phyloP scores from a whole-genome alignment of 2,329 filamentous ascomycete genomes.

The Xylaria multiplex region DNA sequence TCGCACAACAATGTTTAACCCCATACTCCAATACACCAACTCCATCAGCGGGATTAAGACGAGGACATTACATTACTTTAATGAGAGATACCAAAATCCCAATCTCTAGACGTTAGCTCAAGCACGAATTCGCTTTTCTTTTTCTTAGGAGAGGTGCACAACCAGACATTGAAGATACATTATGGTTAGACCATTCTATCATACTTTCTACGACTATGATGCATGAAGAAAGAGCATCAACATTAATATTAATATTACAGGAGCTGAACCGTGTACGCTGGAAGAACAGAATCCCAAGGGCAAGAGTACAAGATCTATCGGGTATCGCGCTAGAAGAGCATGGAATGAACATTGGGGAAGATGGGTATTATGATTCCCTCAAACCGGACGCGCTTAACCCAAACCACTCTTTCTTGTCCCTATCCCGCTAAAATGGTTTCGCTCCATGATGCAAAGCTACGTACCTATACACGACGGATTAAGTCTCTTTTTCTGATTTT shows the following conservation, averaged over 20 bases:
- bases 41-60: too few relatives aligned
- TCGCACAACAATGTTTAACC: neutral
- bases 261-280: neutral
- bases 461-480: neutral
- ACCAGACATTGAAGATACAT: too few relatives aligned
- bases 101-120: neutral
- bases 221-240: too few relatives aligned
- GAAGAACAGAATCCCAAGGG: neutral
- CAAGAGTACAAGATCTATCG: slow-evolving; percentile 3
- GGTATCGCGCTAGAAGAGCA: slow-evolving; percentile 2
- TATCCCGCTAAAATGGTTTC: neutral
- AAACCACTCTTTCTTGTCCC: neutral
- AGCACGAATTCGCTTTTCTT: too few relatives aligned
- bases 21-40: neutral
- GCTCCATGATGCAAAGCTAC: neutral
- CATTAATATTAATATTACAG: neutral
- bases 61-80: neutral
- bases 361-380: neutral
- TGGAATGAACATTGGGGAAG: neutral
- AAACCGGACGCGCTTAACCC: neutral
- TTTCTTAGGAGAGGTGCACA: too few relatives aligned
- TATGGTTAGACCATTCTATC: too few relatives aligned
- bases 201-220: neutral
- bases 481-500: neutral
- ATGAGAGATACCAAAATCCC: neutral